Evolutionary conservation across 2,329 filamentous ascomycete species (phyloP).

Genomic region (Sporothrix inflata): DNA sequence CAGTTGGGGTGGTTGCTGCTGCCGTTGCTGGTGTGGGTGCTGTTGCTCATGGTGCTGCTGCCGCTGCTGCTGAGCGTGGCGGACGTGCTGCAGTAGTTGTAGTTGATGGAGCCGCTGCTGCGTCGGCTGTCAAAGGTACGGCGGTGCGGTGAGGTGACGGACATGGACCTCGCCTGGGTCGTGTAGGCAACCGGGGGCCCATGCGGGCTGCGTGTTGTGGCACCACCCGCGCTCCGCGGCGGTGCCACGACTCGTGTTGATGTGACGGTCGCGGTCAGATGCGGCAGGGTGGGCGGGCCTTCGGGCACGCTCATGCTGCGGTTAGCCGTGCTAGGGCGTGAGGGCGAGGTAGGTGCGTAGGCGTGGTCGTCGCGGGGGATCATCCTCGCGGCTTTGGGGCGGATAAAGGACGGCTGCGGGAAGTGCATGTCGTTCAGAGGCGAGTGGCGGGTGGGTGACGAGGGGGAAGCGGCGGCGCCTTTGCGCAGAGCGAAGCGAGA

Average conservation of each 20-base stretch:
- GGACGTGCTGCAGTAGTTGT: conserved; percentile 25
- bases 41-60: conserved; percentile 25
- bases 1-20: background rate
- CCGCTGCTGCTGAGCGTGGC: conserved; percentile 26
- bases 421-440: conserved; percentile 41
- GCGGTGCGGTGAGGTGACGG: conserved; percentile 13
- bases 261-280: background rate
- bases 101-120: conserved; percentile 25
- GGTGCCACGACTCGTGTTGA: background rate
- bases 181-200: conserved; percentile 3
- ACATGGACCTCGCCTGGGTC: conserved; percentile 19
- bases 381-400: conserved; percentile 59
- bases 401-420: conserved; percentile 58
- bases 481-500: conserved; percentile 34
- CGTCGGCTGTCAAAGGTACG: conserved; percentile 22
- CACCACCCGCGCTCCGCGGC: background rate
- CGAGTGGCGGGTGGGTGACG: conserved; percentile 35
- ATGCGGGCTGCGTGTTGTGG: conserved; percentile 14
- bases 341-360: conserved; percentile 6
- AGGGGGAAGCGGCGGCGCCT: conserved; percentile 31
- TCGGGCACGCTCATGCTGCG: conserved; percentile 25
- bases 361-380: conserved; percentile 55
- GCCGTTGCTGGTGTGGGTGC: conserved; percentile 15
- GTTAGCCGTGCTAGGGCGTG: conserved; percentile 21
- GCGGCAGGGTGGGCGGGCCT: background rate